phyloP scores from a whole-genome alignment of 768 basidiomycete species.

The Auricularia sp. region DNA sequence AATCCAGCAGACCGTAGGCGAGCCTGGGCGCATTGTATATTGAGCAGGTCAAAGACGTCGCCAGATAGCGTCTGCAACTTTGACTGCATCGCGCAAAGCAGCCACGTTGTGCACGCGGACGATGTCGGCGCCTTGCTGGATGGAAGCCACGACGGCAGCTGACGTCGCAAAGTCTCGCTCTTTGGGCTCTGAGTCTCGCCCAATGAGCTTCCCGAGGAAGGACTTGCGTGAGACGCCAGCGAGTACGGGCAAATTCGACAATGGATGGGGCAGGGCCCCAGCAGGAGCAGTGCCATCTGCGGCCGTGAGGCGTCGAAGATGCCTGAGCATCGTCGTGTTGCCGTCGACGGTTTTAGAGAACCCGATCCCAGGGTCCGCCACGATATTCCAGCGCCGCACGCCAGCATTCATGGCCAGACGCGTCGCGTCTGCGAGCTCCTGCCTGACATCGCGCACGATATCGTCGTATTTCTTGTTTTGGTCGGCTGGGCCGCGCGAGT shows the following conservation, averaged over 20 bases:
- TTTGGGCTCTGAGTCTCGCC: conserved; percentile 46
- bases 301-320: conserved; percentile 34
- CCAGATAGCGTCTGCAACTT: conserved; percentile 57
- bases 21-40: neutral
- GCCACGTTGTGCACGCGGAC: conserved; percentile 77
- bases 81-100: conserved; percentile 65
- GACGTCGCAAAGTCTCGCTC: conserved; percentile 76
- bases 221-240: conserved; percentile 80
- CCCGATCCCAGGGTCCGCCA: conserved; percentile 88
- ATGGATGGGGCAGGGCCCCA: conserved; percentile 31
- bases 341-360: conserved; percentile 81
- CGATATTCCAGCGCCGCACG: conserved; percentile 76
- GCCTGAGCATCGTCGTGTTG: conserved; percentile 59
- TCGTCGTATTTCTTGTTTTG: conserved; percentile 53
- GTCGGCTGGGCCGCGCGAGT: conserved; percentile 79
- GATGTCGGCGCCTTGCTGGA: conserved; percentile 61
- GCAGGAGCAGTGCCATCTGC: conserved; percentile 22
- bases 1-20: no score
- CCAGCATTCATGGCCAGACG: conserved; percentile 59
- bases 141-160: conserved; percentile 60
- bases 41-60: neutral
- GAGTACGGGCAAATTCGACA: conserved; percentile 54
- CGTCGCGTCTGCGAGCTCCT: conserved; percentile 65
- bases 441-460: conserved; percentile 56
- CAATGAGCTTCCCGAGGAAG: conserved; percentile 66